Evolutionary conservation across 1,284 basidiomycete genomes (phyloP), one percentile per base, ranked within the genome.

Genomic region (Termitomyces sp.): DNA sequence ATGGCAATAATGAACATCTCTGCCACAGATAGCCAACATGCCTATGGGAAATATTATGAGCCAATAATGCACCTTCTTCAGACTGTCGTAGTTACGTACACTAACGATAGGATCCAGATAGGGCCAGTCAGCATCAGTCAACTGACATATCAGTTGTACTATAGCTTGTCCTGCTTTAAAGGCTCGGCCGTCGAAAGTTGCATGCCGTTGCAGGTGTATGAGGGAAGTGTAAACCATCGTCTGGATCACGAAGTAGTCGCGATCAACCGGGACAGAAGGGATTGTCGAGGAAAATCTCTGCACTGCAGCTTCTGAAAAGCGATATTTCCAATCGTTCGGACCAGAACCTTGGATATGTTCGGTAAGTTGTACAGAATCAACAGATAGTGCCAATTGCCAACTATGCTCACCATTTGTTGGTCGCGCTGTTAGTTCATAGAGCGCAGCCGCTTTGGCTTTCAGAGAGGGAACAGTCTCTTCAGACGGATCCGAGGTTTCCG

Each of bases 361-460:
- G 57, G 33, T 68, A 66, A 50, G 57, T 30, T 16, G 44, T 30
- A 30, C 16, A 18, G 37, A 4, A 3, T 18, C 21, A 24, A 37
- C 14, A 37, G 6, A 16, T 24, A n/a, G 55, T 45, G 54, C 21
- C 33, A 19, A 39, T 28, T 19, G 57, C 34, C 44, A 30, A 49
- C 46, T 35, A 45, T 16, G 66, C 72, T 49, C 59, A 77, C 75
- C 63, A 47, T 72, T 70, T 31, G 72, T 66, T 30, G 78, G 65
- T 31, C 77, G 72, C 26, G 73, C 73, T 2, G 79, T 74, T 16
- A 76, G 66, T 61, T 81, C 80, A 57, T 76, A 79, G 21, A 82
- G 67, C 8, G 75, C 72, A 11, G 73, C 68, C 0, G 75, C 76
- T 57, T 78, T 78, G 9, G 72, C 74, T 46, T 76, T 74, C 50